Evolutionary conservation across 73 alveolate genomes (phyloP).

Genomic region (Tetrahymena thermophila): DNA sequence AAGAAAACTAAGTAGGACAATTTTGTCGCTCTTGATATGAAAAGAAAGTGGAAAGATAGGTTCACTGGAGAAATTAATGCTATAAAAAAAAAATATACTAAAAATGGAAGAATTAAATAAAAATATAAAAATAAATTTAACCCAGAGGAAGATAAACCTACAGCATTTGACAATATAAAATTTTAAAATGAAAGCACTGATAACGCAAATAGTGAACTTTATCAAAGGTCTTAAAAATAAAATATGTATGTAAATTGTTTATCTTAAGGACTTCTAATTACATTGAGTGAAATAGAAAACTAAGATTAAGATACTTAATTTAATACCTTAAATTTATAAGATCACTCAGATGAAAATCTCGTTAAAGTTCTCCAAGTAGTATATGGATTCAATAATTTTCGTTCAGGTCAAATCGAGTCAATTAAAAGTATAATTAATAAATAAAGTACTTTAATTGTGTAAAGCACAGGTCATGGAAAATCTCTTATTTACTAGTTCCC

Average conservation of each 20-base stretch:
- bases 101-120: conserved; percentile 23
- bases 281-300: not conserved
- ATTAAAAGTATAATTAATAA: conserved; percentile 11
- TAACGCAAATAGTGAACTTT: not conserved
- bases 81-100: not conserved
- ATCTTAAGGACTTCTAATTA: conserved; percentile 1
- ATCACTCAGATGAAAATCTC: not conserved
- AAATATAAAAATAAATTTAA: not conserved
- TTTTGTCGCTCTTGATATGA: conserved; percentile 9
- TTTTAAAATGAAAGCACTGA: not conserved
- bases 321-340: not conserved
- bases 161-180: not conserved
- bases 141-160: not conserved
- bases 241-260: conserved; percentile 10
- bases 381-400: conserved; percentile 11
- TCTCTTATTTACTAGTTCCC: conserved; percentile 18
- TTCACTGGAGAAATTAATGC: conserved; percentile 5
- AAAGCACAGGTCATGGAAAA: conserved; percentile 43
- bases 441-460: conserved; percentile 7
- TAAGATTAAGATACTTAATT: not conserved
- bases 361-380: not conserved
- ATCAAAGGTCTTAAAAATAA: not conserved
- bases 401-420: conserved; percentile 25
- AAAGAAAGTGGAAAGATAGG: conserved; percentile 24
- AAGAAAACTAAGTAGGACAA: not conserved